Evolutionary conservation across 176 grass and related monocot species (phyloP), one percentile per base, ranked within the genome.

Genomic region (Avena sativa): DNA sequence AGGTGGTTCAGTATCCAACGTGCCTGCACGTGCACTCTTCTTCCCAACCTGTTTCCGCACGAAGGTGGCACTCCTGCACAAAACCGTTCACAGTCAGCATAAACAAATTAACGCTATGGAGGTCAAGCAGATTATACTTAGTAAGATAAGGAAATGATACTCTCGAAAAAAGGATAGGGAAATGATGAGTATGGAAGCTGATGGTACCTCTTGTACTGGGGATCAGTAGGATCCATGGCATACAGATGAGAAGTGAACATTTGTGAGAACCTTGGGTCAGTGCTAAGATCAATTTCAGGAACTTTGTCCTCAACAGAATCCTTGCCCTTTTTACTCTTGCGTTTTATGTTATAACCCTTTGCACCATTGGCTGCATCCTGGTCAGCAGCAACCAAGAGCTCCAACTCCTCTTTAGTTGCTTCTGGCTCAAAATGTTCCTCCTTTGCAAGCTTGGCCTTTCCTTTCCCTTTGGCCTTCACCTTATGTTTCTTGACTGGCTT

Each of bases 141-240:
- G 21, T 4, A 43, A 43, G 40, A 8, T 43, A 43, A 43, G 40
- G 40, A 43, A 43, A 43, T 43, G 40, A 43, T 43, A 7, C 40
- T 43, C 40, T 7, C 40, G 40, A 43, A 43, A 43, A 43, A 43
- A 23, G 57, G 25, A 48, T 34, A 65, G 43, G 9, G 4, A 2
- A 61, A 69, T 19, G 66, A 40, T 12, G 12, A 46, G 20, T 20
- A 28, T 58, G 38, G 20, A 69, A 19, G 2, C 46, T 56, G 20
- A 20, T 8, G 64, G 64, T 95, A 95, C 95, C 95, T 98, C 85
- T 95, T 97, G 83, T 91, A 95, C 76, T 93, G 91, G 73, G 95
- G 92, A 93, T 98, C 85, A 11, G 95, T 98, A 57, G 95, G 95
- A 84, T 98, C 95, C 89, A 98, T 5, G 0, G 91, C 90, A 15